Percentiles rank a stretch among this genome's conserved stretches.
Conservation (phyloP, 768 basidiomycete genomes). For the Lentinula boryana region DNA sequence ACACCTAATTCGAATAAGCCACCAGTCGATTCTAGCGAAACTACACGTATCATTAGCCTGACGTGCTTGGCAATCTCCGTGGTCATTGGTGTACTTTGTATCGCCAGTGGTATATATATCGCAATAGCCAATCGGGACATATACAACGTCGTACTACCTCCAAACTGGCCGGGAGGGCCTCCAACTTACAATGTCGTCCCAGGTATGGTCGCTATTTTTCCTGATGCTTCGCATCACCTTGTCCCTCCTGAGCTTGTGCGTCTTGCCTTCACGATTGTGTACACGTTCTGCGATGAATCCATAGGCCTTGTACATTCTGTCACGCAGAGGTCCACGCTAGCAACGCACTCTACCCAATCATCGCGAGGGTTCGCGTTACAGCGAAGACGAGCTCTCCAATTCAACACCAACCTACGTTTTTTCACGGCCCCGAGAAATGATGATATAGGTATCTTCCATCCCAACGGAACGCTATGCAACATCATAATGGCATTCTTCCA, state of each 20-base stretch:
- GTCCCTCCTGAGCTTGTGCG: slow-evolving; percentile 12
- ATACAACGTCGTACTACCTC: slow-evolving; percentile 13
- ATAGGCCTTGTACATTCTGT: slow-evolving; percentile 22
- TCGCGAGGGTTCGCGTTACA: not conserved
- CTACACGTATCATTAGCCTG: slow-evolving; percentile 17
- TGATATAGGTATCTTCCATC: not conserved
- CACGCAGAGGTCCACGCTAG: slow-evolving; percentile 5
- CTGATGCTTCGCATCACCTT: slow-evolving; percentile 5
- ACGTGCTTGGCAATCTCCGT: slow-evolving; percentile 17
- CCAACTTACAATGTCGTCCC: slow-evolving; percentile 10
- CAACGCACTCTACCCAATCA: not conserved
- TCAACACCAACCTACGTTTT: not conserved
- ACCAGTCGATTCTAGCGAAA: slow-evolving; percentile 14
- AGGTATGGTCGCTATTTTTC: not conserved
- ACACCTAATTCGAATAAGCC: not conserved
- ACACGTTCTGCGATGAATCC: slow-evolving; percentile 21
- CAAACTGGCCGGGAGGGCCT: not conserved
- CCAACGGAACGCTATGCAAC: not conserved
- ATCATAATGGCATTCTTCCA: not conserved
- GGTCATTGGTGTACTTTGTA: slow-evolving; percentile 17
- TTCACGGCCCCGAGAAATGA: not conserved
- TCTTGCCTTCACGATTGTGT: slow-evolving; percentile 20
- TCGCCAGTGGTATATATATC: slow-evolving; percentile 13
- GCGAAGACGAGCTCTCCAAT: not conserved
- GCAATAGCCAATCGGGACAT: not conserved